phyloP scores from a whole-genome alignment of 2,329 filamentous ascomycete species.

The Parafenestella ontariensis region DNA sequence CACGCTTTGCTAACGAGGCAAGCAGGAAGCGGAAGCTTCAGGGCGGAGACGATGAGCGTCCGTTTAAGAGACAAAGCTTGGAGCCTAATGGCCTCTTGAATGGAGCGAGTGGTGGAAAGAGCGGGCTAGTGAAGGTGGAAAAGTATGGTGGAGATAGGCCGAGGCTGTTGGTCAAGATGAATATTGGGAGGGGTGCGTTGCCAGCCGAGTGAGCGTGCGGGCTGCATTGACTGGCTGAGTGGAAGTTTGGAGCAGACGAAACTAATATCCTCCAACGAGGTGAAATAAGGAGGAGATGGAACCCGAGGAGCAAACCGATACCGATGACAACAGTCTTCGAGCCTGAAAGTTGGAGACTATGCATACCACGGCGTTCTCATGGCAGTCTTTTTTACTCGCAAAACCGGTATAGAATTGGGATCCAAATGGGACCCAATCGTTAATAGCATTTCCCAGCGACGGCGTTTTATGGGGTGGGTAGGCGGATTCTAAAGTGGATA shows the following conservation, averaged over 20 bases:
- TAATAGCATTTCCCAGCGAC: not conserved
- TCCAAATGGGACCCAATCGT: not conserved
- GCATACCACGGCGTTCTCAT: not conserved
- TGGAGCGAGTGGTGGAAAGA: conserved; percentile 15
- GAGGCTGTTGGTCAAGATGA: conserved; percentile 30
- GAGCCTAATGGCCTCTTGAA: conserved; percentile 25
- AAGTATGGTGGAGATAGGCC: conserved; percentile 19
- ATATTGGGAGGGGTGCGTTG: conserved; percentile 21
- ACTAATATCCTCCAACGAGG: no score
- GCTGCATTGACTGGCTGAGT: no score
- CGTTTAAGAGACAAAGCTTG: conserved; percentile 37
- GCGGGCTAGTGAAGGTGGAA: conserved; percentile 27
- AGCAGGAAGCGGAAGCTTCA: conserved; percentile 34
- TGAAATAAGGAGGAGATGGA: no score
- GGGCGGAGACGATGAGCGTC: conserved; percentile 22
- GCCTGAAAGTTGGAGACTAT: no score
- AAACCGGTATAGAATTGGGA: not conserved
- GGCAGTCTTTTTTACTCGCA: not conserved
- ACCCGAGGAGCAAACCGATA: no score
- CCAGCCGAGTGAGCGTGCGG: conserved; percentile 1
- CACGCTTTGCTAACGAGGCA: conserved; percentile 15
- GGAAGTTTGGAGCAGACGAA: no score
- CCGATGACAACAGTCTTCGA: no score
- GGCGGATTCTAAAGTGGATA: conserved; percentile 9
- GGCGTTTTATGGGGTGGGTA: not conserved